These are phyloP conservation scores for Drechslerella dactyloides DNA, from an alignment of 2,329 filamentous ascomycete species.

Conservation along the genomic window DNA sequence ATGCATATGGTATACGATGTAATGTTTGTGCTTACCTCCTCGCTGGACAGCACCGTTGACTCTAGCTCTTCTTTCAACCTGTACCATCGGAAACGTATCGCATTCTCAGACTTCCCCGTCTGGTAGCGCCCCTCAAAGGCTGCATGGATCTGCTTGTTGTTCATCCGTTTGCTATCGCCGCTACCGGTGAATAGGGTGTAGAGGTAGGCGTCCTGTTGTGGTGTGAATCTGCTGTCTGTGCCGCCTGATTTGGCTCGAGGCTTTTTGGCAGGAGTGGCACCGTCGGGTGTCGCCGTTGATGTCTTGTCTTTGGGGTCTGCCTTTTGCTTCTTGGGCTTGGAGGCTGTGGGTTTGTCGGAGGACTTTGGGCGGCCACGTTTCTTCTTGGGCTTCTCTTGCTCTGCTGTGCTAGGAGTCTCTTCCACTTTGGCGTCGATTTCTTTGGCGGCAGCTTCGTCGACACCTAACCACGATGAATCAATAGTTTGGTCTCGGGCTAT, in stretches of 20 bases:
- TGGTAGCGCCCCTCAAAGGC: slow-evolving; percentile 25
- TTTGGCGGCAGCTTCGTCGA: background rate
- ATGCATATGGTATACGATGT: too few species aligned
- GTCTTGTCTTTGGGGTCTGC: background rate
- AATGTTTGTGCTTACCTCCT: slow-evolving; percentile 12
- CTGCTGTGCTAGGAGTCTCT: background rate
- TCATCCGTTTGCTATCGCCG: background rate
- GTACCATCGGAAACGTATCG: slow-evolving; percentile 34
- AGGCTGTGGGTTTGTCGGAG: background rate
- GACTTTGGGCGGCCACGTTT: slow-evolving; percentile 31
- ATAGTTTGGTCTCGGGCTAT: too few species aligned
- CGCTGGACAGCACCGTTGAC: slow-evolving; percentile 5
- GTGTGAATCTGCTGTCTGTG: slow-evolving; percentile 5
- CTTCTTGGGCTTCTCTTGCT: background rate
- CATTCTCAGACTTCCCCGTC: slow-evolving; percentile 16
- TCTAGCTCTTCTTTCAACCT: slow-evolving; percentile 17
- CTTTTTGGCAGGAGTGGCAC: background rate
- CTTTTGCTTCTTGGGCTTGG: slow-evolving; percentile 23
- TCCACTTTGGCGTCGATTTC: background rate
- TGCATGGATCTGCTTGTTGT: slow-evolving; percentile 2
- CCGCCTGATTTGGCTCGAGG: slow-evolving; percentile 1
- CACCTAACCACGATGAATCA: too few species aligned
- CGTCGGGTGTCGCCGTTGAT: background rate
- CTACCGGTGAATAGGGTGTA: slow-evolving; percentile 18
- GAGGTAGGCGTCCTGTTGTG: slow-evolving; percentile 31